Conservation (phyloP, 305 asterid species). For the Fraxinus xanthoxyloides region DNA sequence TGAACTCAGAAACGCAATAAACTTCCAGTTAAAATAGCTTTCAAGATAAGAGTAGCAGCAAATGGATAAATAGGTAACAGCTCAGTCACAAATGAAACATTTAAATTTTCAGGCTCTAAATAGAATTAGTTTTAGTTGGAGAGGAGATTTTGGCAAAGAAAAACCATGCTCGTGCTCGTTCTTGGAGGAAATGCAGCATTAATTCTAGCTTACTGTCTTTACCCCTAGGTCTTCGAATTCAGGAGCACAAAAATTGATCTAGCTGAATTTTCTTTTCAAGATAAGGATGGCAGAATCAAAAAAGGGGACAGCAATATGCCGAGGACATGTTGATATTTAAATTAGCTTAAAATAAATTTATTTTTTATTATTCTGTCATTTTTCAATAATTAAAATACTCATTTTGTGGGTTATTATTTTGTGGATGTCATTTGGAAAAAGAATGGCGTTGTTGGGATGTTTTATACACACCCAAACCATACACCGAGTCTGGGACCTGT, state of each 20-base stretch:
- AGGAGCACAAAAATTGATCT: background rate
- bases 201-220: background rate
- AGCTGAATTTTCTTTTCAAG: background rate
- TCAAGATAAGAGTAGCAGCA: background rate
- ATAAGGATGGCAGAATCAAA: background rate
- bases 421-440: no score
- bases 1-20: background rate
- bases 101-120: background rate
- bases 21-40: background rate
- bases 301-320: no score
- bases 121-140: no score
- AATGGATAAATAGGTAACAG: background rate
- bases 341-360: background rate
- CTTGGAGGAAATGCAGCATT: background rate
- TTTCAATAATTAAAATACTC: no score
- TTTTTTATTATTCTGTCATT: no score
- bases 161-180: background rate
- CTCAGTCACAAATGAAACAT: background rate
- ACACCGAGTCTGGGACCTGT: no score
- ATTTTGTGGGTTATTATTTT: no score
- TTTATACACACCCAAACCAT: no score
- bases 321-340: no score
- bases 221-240: background rate
- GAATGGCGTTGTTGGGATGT: no score
- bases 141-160: background rate